Evolutionary conservation across 805 yeast species (phyloP), one percentile per base, ranked within the genome.

Genomic region (Barnettozyma pratensis): DNA sequence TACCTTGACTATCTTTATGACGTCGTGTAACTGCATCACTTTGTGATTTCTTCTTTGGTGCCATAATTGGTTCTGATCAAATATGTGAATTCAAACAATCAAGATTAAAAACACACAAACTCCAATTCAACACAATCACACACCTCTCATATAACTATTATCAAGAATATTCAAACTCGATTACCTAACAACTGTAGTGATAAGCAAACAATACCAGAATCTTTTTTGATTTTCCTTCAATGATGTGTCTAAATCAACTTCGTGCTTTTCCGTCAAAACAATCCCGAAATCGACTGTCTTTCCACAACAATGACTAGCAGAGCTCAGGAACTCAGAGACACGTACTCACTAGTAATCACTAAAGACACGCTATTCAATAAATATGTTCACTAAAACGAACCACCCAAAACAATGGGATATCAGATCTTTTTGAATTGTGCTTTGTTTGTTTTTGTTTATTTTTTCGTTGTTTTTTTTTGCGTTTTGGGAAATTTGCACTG

Each of bases 1-100:
- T 50, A 53, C 6, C 51, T 47, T 38, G 37, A 12, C 54, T 44
- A 8, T 41, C 9, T 11, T 56, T 50, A 35, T 53, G 54, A 39
- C 56, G 57, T 29, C 56, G 53, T 4, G 41, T 42, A 14, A 12
- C 10, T 30, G 35, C 10, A 6, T 26, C 42, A 8, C 27, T 30
- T 25, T 37, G 40, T 19, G 9, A 28, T 11, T 37, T 43, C 32
- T 37, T 26, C 37, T 43, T 43, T 37, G 29, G 37, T 34, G 41
- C 29, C 41, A 37, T 43, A 26, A 19, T 37, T 19, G 19, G 19
- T 19, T 19, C 19, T 19, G 19, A 19, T 19, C 19, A 19, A 19
- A 19, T 19, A 19, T 19, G 2, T 19, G 19, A 19, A 19, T 19
- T 19, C 19, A 19, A 19, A 19, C 19, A 19, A 19, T 3, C 19